Percentiles rank a stretch among this genome's conserved stretches.
Conservation (phyloP, 2,329 filamentous ascomycete species). For the Penicillium sp. region DNA sequence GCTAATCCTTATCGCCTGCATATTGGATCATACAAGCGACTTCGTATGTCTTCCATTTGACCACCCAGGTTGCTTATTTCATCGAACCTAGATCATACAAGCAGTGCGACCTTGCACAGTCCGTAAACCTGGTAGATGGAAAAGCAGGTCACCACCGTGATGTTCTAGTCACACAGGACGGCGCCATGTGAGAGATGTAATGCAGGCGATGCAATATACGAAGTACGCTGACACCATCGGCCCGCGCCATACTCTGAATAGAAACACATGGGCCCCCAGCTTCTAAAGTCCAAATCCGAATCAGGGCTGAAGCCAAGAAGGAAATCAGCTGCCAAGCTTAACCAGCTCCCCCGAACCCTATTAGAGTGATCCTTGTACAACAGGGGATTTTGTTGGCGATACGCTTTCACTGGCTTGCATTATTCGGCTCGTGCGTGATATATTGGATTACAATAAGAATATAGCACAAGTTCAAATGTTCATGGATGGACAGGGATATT, state of each 20-base stretch:
- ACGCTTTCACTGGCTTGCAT: conserved; percentile 26
- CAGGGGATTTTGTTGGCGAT: conserved; percentile 33
- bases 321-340: conserved; percentile 24
- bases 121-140: conserved; percentile 21
- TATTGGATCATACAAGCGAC: not conserved
- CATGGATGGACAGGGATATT: too few relatives aligned
- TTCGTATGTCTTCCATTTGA: not conserved
- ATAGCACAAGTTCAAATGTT: not conserved
- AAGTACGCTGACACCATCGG: conserved; percentile 4
- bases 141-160: conserved; percentile 12
- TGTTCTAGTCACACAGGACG: conserved; percentile 14
- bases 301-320: conserved; percentile 5
- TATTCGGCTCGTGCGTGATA: conserved; percentile 15
- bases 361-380: conserved; percentile 18
- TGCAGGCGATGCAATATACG: conserved; percentile 18
- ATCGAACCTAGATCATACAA: not conserved
- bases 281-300: not conserved
- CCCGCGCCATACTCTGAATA: conserved; percentile 4
- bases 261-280: conserved; percentile 3
- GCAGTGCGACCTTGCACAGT: conserved; percentile 15
- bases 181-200: conserved; percentile 31
- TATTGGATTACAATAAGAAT: not conserved
- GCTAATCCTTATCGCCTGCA: not conserved
- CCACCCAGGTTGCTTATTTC: not conserved
- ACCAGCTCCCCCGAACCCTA: conserved; percentile 27